These are phyloP conservation scores for Tranzscheliella williamsii DNA, from an alignment of 1,284 basidiomycete species.

Conservation along the genomic window DNA sequence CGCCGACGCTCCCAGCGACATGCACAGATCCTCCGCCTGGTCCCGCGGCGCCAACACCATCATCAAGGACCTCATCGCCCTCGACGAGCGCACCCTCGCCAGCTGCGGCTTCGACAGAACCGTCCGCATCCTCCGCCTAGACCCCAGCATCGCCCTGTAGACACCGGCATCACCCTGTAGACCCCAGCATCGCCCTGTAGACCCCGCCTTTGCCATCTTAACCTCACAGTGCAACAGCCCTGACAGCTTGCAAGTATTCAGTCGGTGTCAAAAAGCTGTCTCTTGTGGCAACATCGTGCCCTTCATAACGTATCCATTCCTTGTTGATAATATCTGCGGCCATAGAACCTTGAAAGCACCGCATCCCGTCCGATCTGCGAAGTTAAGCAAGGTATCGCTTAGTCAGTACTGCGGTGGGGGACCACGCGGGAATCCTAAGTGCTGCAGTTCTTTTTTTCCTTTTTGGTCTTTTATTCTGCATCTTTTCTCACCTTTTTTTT, in stretches of 20 bases:
- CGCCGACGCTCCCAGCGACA: not conserved
- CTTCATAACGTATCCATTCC: too few species aligned
- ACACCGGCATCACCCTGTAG: too few species aligned
- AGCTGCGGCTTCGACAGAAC: slow-evolving; percentile 55
- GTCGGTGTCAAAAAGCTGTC: too few species aligned
- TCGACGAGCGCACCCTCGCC: slow-evolving; percentile 31
- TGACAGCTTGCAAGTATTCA: too few species aligned
- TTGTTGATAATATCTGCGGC: slow-evolving; percentile 68
- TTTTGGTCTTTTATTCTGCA: not conserved
- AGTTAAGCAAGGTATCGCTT: slow-evolving; percentile 77
- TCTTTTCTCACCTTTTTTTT: not conserved
- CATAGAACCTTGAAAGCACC: slow-evolving; percentile 78
- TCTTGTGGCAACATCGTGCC: too few species aligned
- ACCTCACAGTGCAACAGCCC: too few species aligned
- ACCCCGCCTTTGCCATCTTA: too few species aligned
- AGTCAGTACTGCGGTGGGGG: slow-evolving; percentile 82
- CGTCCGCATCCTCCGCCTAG: slow-evolving; percentile 15
- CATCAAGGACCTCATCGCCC: slow-evolving; percentile 46
- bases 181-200: too few species aligned
- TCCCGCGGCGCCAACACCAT: slow-evolving; percentile 52
- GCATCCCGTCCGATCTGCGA: slow-evolving; percentile 79
- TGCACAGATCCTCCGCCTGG: slow-evolving; percentile 24
- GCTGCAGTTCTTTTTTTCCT: slow-evolving; percentile 70
- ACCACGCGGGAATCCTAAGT: slow-evolving; percentile 80
- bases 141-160: too few species aligned